Evolutionary conservation across 2,329 filamentous ascomycete genomes (phyloP), one percentile per base, ranked within the genome.

Genomic region (Thelonectria blattea): DNA sequence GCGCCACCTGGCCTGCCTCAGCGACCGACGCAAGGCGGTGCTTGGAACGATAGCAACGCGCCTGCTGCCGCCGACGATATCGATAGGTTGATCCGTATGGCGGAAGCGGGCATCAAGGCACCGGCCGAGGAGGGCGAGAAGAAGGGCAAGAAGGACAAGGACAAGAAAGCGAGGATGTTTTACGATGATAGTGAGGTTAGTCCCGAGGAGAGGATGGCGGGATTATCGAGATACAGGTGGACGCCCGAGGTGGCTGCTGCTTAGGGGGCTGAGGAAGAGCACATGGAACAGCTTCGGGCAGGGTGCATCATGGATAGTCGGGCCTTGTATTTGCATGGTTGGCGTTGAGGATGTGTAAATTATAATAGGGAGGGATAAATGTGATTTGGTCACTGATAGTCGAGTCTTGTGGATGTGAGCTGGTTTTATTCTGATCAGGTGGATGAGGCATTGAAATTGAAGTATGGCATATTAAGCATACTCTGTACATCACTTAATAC

Each of bases 181-280:
- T 97, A 95, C 79, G 88, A 88, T 63, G 91, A 96, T 73, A 87
- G 90, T 52, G 88, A 90, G 60, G 80, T 88, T 71, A 95, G 91
- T 71, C 91, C 92, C 2, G 93, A 97, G 79, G 93, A 97, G 83
- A 92, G 89, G 78, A 93, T 96, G 91, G 90, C 92, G 27, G 79
- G 81, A 72, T 80, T 95, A 79, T 82, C 90, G 62, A 88, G 87
- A 76, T 97, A 96, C 80, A 87, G 88, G 69, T 90, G 86, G 58
- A 66, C 63, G 34, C 68, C 73, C 6, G 65, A 69, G 42, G 66
- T 70, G 27, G 71, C 57, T 14, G 70, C 63, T 30, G 56, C 15
- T 3, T 50, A 39, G 15, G 37, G 27, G 48, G 18, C 51, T 24
- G 17, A 43, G 24, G 22, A 41, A 17, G 6, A 45, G 51, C n/a